Conservation (phyloP, 352 stramenopile genomes). For the Globisporangium middletonii region DNA sequence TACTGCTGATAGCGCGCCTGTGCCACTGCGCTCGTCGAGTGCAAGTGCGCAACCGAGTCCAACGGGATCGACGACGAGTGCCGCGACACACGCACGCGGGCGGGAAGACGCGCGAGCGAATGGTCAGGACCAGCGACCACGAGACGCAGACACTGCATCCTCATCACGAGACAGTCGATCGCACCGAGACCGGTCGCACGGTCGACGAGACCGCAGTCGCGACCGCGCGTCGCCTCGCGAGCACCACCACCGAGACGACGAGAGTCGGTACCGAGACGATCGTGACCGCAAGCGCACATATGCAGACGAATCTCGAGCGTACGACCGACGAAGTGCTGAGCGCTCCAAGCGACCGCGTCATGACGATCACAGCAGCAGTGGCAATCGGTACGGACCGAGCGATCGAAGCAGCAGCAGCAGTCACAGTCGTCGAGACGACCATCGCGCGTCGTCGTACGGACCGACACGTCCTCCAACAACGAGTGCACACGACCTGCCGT, state of each 20-base stretch:
- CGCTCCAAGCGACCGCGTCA: background rate
- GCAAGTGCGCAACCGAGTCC: no score
- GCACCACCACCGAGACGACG: background rate
- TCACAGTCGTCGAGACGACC: background rate
- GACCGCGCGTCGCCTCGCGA: background rate
- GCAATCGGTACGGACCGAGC: background rate
- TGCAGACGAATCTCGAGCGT: background rate
- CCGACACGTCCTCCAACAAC: background rate
- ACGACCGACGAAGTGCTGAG: background rate
- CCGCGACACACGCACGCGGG: no score
- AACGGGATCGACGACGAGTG: no score
- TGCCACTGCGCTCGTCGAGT: no score
- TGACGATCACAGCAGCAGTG: background rate
- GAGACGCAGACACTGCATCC: no score
- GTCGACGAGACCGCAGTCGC: background rate
- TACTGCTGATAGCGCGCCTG: no score
- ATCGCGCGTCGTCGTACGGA: no score
- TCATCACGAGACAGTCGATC: background rate
- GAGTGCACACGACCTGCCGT: slow-evolving; percentile 1
- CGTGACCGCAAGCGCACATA: background rate
- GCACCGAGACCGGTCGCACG: background rate
- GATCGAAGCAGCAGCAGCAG: background rate
- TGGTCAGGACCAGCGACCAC: no score
- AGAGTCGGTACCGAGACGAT: background rate
- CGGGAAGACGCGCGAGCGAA: no score